phyloP scores from a whole-genome alignment of 345 rosid genomes.

The Rhodomyrtus tomentosa region DNA sequence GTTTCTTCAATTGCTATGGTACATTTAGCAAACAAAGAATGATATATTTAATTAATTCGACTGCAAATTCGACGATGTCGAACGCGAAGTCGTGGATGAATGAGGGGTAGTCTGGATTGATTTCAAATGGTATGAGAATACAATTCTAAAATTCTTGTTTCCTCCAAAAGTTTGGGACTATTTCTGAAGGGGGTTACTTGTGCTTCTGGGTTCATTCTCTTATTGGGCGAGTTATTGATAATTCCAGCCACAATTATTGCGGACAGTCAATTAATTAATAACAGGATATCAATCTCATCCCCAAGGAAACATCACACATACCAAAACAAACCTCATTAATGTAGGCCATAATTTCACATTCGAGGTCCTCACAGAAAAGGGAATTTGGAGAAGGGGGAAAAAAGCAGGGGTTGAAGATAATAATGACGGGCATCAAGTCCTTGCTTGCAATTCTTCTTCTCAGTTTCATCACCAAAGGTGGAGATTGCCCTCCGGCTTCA shows the following conservation, averaged over 20 bases:
- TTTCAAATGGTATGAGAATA: background rate
- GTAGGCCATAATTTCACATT: background rate
- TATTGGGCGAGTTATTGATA: background rate
- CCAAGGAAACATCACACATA: background rate
- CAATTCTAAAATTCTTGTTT: too few species aligned
- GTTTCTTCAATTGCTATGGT: background rate
- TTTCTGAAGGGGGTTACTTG: background rate
- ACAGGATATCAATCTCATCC: background rate
- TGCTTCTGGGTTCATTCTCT: background rate
- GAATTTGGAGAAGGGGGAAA: background rate
- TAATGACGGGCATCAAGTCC: background rate
- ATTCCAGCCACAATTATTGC: background rate
- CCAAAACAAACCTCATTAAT: background rate
- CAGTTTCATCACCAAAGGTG: background rate
- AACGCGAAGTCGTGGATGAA: background rate
- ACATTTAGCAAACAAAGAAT: background rate
- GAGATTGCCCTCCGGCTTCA: background rate
- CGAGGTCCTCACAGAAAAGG: background rate
- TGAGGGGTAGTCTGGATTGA: background rate
- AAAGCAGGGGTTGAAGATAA: background rate
- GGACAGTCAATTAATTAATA: background rate
- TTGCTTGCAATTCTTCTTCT: background rate
- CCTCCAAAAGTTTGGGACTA: background rate
- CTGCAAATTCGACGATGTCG: background rate
- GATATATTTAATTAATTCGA: accelerated